Evolutionary conservation across 768 basidiomycete genomes (phyloP).

Genomic region (Cyathus striatus): DNA sequence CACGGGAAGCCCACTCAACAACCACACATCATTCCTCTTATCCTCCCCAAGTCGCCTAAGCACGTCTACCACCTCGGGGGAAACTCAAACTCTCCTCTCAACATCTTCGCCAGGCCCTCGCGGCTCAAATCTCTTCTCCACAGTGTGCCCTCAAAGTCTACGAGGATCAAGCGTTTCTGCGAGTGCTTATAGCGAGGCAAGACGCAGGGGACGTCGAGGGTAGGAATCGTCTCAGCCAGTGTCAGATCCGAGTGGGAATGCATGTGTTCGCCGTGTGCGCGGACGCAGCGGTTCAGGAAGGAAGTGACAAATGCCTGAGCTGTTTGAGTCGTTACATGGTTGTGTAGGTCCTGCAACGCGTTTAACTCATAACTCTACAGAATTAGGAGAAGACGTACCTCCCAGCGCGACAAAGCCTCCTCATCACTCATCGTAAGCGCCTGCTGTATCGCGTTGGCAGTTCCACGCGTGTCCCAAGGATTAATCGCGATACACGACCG

Average conservation of each 20-base stretch:
- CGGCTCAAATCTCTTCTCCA: constrained; percentile 59
- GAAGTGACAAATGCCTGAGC: constrained; percentile 79
- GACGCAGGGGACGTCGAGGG: constrained; percentile 38
- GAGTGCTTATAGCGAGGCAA: constrained; percentile 66
- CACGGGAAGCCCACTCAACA: constrained; percentile 71
- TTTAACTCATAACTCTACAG: too few relatives aligned
- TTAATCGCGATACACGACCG: constrained; percentile 83
- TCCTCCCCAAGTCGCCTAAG: constrained; percentile 59
- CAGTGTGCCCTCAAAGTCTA: constrained; percentile 81
- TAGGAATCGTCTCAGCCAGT: constrained; percentile 22
- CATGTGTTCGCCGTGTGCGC: constrained; percentile 67
- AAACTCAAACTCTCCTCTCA: constrained; percentile 17
- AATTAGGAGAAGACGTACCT: too few relatives aligned
- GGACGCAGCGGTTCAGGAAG: constrained; percentile 72
- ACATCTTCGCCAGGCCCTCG: constrained; percentile 34
- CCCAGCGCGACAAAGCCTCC: constrained; percentile 73
- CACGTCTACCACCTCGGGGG: constrained; percentile 38
- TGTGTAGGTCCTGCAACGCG: constrained; percentile 82
- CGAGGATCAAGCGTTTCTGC: constrained; percentile 55
- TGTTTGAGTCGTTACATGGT: constrained; percentile 81
- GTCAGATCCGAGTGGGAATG: too few relatives aligned
- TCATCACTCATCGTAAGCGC: constrained; percentile 63
- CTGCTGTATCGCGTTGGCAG: constrained; percentile 73
- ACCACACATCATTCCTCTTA: constrained; percentile 71
- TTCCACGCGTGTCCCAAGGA: constrained; percentile 82